Base-by-base conservation (phyloP, 768 basidiomycete species). In the Thelephora ganbajun region DNA sequence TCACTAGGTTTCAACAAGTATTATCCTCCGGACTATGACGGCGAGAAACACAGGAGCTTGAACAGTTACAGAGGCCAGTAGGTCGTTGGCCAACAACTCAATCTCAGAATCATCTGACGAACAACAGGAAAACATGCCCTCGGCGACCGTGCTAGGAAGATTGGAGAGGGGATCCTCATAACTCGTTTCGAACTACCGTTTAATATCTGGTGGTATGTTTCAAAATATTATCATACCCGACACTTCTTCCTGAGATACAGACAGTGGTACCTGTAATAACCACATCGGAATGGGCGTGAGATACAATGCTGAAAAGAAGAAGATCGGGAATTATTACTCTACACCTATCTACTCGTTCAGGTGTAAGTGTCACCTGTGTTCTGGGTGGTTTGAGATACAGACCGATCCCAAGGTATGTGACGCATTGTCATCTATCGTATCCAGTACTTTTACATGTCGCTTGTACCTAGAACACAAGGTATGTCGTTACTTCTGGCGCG, bases 301-400 rank as follows among this genome's bases (percentile, higher is more conserved):
- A n/a, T 99, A 97, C 70, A 99, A 99, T 55, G 96, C 96, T 0
- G 93, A 98, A 65, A 99, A 99, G 77, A 85, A 85, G 69, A 97
- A 94, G 64, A 76, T 97, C 33, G 96, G 96, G 12, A 79, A 76
- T 49, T 99, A 99, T 65, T 91, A 84, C 60, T 88, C 89, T 5
- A 97, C 93, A 0, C 87, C 92, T 9, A 97, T 99, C 47, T 98
- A 70, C 60, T 86, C 83, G 5, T 99, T 99, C 63, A 76, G 92
- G 42, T 98, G 96, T 66, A 99, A 99, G 74, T 99, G 94, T 59
- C 93, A 97, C 62, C 66, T 97, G 1, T 98, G 96, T 59, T 79
- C 80, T 53, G 82, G 81, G n/a, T 94, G 92, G 92, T 97, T 98
- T 54, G 93, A 96, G 67, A 92, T 99, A 46, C 77, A 93, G 53